These are phyloP conservation scores for Begonia peltatifolia DNA, from an alignment of 306 rosid species.

Conservation along the genomic window DNA sequence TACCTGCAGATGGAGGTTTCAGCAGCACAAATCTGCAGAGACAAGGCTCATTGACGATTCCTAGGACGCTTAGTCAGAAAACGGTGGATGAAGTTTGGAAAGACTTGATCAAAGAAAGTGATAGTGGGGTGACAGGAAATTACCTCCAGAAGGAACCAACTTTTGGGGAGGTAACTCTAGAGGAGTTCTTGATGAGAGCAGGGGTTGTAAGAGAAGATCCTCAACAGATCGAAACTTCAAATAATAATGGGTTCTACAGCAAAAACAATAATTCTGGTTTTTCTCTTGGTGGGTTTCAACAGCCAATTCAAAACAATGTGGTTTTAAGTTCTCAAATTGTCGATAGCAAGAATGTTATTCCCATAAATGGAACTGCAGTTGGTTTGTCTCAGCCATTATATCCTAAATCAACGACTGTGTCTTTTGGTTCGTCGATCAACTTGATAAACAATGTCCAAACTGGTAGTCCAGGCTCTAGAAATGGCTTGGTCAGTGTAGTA, in stretches of 20 bases:
- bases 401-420: slow-evolving; percentile 50
- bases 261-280: slow-evolving; percentile 23
- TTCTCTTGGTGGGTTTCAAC: slow-evolving; percentile 39
- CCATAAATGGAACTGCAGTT: slow-evolving; percentile 24
- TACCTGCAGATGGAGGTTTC: slow-evolving; percentile 18
- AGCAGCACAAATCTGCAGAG: slow-evolving; percentile 51
- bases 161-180: slow-evolving; percentile 83
- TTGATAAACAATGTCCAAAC: slow-evolving; percentile 37
- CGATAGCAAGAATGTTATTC: slow-evolving; percentile 8
- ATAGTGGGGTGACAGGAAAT: slow-evolving; percentile 9
- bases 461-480: too few relatives aligned
- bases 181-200: slow-evolving; percentile 76
- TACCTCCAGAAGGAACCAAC: slow-evolving; percentile 67
- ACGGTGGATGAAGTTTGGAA: slow-evolving; percentile 94
- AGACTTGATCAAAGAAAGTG: slow-evolving; percentile 44
- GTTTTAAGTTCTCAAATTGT: slow-evolving; percentile 29
- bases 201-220: slow-evolving; percentile 82
- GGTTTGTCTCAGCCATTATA: slow-evolving; percentile 35
- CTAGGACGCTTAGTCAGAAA: slow-evolving; percentile 83
- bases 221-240: slow-evolving; percentile 30
- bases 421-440: slow-evolving; percentile 46
- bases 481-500: neutral
- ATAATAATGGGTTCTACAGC: slow-evolving; percentile 28
- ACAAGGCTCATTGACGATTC: slow-evolving; percentile 78
- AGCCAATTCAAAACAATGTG: slow-evolving; percentile 28